Base-by-base conservation (phyloP, 2,329 filamentous ascomycete species). In the Aspergillus uvarum region DNA sequence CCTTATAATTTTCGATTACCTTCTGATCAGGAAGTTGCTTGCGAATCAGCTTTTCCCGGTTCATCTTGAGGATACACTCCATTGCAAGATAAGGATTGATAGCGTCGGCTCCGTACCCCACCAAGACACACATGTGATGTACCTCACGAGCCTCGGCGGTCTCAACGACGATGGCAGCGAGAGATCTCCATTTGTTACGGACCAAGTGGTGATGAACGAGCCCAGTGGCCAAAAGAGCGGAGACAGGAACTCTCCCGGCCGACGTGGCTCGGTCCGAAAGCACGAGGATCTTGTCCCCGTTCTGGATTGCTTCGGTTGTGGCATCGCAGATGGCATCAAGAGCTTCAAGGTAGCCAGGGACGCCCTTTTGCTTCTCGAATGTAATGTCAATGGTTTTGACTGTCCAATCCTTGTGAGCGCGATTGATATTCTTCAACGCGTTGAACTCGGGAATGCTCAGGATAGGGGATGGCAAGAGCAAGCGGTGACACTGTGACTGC, bases 51-150 rank as follows among this genome's bases (percentile, higher is more conserved):
- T 90, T 90, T 79, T 98, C 93, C 52, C 91, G 89, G 81, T 96
- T 92, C 78, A 98, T 89, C 88, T 97, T 98, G 68, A 97, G 81
- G 70, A 98, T 96, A 73, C 93, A 97, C 81, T 98, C 94, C 81
- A 97, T 91, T 16, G 94, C 90, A 53, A 97, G 87, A 77, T 97
- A 97, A 21, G 94, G 94, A 82, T 95, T 96, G 74, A 98, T 87
- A 52, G 89, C 94, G 79, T 98, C 94, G 58, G 90, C 92, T 80
- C 94, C 94, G 71, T 98, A 98, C 57, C 94, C 94, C 61, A 98
- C 86, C 48, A 97, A 85, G n/a, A 98, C 94, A 80, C 92, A 96
- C 92, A 97, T 96, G 80, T 98, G 94, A 77, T 98, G 94, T 7
- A 98, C 94, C 78, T 98, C 94, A 79, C 94, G 91, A 69, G 94